phyloP scores from a whole-genome alignment of 257 asterid genomes.

The Eustoma russellianum region DNA sequence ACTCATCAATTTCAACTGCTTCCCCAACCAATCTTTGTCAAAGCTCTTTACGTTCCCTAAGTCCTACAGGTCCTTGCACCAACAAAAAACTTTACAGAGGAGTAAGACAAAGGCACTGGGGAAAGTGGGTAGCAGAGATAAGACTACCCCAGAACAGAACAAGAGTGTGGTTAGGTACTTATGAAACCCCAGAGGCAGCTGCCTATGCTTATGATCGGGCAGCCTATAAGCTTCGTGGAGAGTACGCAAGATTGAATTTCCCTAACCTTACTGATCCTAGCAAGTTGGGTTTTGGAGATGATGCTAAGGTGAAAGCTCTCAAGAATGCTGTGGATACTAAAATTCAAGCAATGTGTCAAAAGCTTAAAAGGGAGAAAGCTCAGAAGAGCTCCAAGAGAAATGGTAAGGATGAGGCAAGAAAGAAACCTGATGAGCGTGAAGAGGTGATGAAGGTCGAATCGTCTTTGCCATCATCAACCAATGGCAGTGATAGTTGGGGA shows the following conservation, averaged over 20 bases:
- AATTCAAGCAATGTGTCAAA: constrained; percentile 73
- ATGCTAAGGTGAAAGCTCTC: constrained; percentile 37
- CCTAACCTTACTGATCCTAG: constrained; percentile 64
- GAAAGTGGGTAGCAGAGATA: constrained; percentile 97
- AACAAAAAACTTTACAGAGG: constrained; percentile 86
- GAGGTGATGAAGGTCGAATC: constrained; percentile 22
- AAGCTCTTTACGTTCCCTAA: constrained; percentile 16
- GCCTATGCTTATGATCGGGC: constrained; percentile 95
- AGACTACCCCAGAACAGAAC: constrained; percentile 85
- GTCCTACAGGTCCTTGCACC: constrained; percentile 26
- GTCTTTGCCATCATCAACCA: constrained; percentile 15
- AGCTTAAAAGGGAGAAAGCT: constrained; percentile 50
- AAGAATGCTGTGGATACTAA: constrained; percentile 82
- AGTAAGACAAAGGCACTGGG: constrained; percentile 98
- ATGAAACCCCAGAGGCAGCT: constrained; percentile 88
- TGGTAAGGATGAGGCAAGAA: not conserved
- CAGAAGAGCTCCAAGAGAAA: constrained; percentile 21
- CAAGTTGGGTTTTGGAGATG: constrained; percentile 50
- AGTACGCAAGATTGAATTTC: constrained; percentile 78
- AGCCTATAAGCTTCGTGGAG: constrained; percentile 93
- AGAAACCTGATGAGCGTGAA: constrained; percentile 7
- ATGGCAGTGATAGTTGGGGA: constrained; percentile 25
- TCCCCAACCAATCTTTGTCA: constrained; percentile 13
- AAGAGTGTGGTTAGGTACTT: constrained; percentile 95
- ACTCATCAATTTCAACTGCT: constrained; percentile 6